Percentiles rank a stretch among this genome's conserved stretches.
Conservation (phyloP, 106 monocot genomes). For the Iris macrosiphon region DNA sequence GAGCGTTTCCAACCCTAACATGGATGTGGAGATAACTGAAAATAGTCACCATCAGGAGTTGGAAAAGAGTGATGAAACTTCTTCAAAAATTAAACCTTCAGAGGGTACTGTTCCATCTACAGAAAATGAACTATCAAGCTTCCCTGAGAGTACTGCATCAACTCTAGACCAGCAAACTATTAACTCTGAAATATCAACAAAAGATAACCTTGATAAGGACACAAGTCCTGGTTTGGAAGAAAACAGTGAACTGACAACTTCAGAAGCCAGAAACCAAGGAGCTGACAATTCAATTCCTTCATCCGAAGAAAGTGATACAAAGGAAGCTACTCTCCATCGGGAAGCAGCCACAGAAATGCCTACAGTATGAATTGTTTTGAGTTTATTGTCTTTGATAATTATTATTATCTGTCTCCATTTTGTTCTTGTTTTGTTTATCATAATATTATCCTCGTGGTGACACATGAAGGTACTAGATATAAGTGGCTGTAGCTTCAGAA, state of each 20-base stretch:
- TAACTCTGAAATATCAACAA: too few species aligned
- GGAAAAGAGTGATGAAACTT: constrained; percentile 5
- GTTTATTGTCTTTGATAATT: too few species aligned
- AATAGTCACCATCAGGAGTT: constrained; percentile 5
- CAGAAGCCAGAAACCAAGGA: too few species aligned
- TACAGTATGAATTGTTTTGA: constrained; percentile 31
- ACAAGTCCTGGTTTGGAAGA: neutral
- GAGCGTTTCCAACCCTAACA: constrained; percentile 14
- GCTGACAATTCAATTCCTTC: constrained; percentile 2
- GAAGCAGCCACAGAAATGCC: constrained; percentile 1
- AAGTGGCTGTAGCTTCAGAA: too few species aligned
- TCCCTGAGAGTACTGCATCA: too few species aligned
- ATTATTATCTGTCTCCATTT: too few species aligned
- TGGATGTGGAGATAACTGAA: constrained; percentile 16
- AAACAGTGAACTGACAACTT: constrained; percentile 7
- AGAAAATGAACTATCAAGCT: constrained; percentile 19
- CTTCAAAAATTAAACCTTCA: constrained; percentile 7
- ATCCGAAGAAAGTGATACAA: constrained; percentile 10
- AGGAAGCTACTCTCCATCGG: constrained; percentile 2
- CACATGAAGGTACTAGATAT: too few species aligned
- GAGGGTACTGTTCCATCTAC: constrained; percentile 10
- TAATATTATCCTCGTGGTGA: too few species aligned
- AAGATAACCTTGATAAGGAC: constrained; percentile 4
- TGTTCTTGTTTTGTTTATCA: too few species aligned
- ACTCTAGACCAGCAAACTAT: too few species aligned